phyloP scores from a whole-genome alignment of 1,284 basidiomycete genomes.

The Microbotryum silenes-acaulis region DNA sequence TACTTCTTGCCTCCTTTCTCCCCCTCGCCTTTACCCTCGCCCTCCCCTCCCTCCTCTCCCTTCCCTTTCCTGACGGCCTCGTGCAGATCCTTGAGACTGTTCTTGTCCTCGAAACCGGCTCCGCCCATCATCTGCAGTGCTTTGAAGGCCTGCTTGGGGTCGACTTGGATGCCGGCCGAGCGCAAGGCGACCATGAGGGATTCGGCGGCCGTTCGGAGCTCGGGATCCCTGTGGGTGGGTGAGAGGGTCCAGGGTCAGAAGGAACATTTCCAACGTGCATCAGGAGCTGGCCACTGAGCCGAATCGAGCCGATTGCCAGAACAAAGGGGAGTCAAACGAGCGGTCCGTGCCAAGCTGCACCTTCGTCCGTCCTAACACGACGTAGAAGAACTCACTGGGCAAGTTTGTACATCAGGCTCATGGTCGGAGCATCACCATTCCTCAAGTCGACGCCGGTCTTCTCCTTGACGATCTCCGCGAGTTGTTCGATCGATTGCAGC shows the following conservation, averaged over 20 bases:
- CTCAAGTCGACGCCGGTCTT: constrained; percentile 29
- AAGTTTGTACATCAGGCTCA: constrained; percentile 26
- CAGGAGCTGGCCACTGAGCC: neutral
- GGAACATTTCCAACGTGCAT: neutral
- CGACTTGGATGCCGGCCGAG: constrained; percentile 20
- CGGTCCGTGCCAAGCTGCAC: neutral
- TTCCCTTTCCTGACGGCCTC: too few species aligned
- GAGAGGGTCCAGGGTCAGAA: neutral
- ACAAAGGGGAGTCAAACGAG: neutral
- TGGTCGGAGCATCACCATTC: constrained; percentile 17
- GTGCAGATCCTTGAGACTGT: too few species aligned
- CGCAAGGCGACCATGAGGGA: constrained; percentile 14
- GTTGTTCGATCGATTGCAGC: constrained; percentile 17
- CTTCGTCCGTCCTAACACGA: neutral
- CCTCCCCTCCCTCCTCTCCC: too few species aligned
- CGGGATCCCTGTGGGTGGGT: constrained; percentile 11
- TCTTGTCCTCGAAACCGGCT: constrained; percentile 10
- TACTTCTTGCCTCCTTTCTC: too few species aligned
- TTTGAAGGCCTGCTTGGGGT: constrained; percentile 27
- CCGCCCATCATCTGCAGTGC: constrained; percentile 29
- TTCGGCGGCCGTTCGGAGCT: constrained; percentile 24
- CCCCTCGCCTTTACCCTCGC: too few species aligned
- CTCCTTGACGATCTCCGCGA: constrained; percentile 12
- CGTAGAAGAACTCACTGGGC: constrained; percentile 12
- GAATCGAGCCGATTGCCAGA: neutral